Conservation (phyloP, 495 filamentous ascomycete species). For the Aspergillus ostianus region DNA sequence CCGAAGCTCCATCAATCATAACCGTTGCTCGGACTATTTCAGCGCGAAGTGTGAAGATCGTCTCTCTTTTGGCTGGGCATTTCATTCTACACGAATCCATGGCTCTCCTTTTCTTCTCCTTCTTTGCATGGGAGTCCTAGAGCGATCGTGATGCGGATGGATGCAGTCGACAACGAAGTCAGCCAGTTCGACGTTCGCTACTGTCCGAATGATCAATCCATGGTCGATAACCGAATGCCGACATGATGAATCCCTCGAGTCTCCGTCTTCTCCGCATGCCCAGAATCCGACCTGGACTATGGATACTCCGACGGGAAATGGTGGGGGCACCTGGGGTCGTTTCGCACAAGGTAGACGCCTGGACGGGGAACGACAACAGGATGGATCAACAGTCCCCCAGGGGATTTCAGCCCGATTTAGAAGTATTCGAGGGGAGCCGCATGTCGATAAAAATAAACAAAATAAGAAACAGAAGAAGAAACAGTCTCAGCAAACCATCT, state of each 20-base stretch:
- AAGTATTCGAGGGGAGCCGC: too few species aligned
- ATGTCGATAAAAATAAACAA: not conserved
- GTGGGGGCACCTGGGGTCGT: too few species aligned
- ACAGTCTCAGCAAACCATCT: not conserved
- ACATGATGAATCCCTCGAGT: too few species aligned
- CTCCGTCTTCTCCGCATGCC: too few species aligned
- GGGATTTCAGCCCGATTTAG: too few species aligned
- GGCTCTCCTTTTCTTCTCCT: too few species aligned
- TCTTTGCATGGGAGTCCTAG: too few species aligned
- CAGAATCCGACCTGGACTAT: too few species aligned
- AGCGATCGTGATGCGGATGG: not conserved
- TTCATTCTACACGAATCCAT: not conserved
- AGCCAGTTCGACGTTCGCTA: not conserved
- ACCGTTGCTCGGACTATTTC: constrained; percentile 5
- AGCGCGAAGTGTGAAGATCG: not conserved
- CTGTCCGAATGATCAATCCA: too few species aligned
- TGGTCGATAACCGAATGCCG: too few species aligned
- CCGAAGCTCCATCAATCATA: constrained; percentile 31
- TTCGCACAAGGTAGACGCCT: too few species aligned
- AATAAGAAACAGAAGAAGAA: not conserved
- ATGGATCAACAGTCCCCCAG: not conserved
- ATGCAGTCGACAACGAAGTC: not conserved
- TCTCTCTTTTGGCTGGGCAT: not conserved
- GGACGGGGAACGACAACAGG: too few species aligned
- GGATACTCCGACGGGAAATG: not conserved